Percentiles rank a stretch among this genome's conserved stretches.
Conservation (phyloP, 164 flowering plant species). For the Macadamia tetraphylla region DNA sequence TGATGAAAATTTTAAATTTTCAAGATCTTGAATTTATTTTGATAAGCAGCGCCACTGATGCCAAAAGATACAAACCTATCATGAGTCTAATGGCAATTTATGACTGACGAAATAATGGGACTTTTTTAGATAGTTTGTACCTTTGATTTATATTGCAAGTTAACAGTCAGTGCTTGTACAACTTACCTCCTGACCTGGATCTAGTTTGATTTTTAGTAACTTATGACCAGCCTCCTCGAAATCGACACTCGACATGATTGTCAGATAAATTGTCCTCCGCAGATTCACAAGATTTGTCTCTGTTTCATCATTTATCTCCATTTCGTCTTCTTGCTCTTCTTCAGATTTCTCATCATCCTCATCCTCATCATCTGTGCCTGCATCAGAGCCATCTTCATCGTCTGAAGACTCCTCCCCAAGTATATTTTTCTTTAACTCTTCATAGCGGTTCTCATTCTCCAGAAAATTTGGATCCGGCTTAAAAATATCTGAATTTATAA, state of each 20-base stretch:
- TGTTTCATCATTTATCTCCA: slow-evolving; percentile 86
- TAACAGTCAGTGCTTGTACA: neutral
- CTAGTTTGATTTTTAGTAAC: slow-evolving; percentile 84
- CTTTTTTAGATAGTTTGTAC: neutral
- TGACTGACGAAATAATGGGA: no score
- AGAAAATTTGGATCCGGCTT: slow-evolving; percentile 55
- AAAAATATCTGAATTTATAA: slow-evolving; percentile 61
- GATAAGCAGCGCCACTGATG: no score
- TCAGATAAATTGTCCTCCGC: slow-evolving; percentile 85
- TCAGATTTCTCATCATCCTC: slow-evolving; percentile 47
- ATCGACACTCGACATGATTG: slow-evolving; percentile 98
- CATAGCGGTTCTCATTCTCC: slow-evolving; percentile 68
- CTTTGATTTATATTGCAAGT: neutral
- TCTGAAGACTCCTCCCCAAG: slow-evolving; percentile 67
- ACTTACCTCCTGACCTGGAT: slow-evolving; percentile 96
- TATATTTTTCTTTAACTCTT: slow-evolving; percentile 51
- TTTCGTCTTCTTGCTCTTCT: slow-evolving; percentile 50
- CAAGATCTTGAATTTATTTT: no score
- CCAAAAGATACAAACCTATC: neutral
- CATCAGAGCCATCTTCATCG: slow-evolving; percentile 57
- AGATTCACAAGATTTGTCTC: slow-evolving; percentile 91
- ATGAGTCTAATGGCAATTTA: neutral
- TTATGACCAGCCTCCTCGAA: slow-evolving; percentile 99
- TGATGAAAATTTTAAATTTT: no score
- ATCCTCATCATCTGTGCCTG: slow-evolving; percentile 43